Evolutionary conservation across 768 basidiomycete genomes (phyloP).

Genomic region (Collybia sordida): DNA sequence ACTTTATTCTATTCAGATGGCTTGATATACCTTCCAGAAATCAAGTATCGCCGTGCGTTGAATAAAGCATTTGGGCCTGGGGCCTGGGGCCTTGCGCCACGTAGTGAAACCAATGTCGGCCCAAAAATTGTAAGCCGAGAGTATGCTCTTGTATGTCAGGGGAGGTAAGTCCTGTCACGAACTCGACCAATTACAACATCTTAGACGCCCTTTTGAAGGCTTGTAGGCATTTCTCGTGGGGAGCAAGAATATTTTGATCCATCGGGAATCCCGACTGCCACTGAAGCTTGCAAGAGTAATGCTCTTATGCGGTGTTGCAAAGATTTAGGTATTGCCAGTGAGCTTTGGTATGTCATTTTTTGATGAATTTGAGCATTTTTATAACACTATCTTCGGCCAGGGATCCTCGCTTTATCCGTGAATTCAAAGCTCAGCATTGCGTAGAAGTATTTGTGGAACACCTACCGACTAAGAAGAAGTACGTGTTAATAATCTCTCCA

Average conservation of each 20-base stretch:
- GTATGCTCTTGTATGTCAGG: conserved; percentile 92
- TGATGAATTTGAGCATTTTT: background rate
- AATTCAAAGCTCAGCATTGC: conserved; percentile 85
- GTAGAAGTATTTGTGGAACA: conserved; percentile 88
- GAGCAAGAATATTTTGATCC: conserved; percentile 98
- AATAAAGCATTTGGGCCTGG: conserved; percentile 96
- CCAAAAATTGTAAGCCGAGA: conserved; percentile 89
- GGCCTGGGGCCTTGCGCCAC: conserved; percentile 94
- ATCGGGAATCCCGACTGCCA: conserved; percentile 86
- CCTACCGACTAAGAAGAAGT: conserved; percentile 88
- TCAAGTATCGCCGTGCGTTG: conserved; percentile 89
- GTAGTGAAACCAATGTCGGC: conserved; percentile 88
- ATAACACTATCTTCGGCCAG: conserved; percentile 32
- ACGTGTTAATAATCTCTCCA: conserved; percentile 26
- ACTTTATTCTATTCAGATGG: conserved; percentile 60
- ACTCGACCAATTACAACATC: too few relatives aligned
- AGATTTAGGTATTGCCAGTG: conserved; percentile 93
- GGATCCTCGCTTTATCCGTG: conserved; percentile 95
- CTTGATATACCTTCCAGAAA: conserved; percentile 92
- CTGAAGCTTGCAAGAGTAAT: conserved; percentile 94
- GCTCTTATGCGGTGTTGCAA: conserved; percentile 98
- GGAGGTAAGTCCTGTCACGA: conserved; percentile 54
- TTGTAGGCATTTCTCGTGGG: conserved; percentile 89
- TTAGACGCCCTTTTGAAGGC: conserved; percentile 36
- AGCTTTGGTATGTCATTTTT: conserved; percentile 73